Evolutionary conservation across 805 yeast species (phyloP), one percentile per base, ranked within the genome.

Genomic region (Wickerhamomyces alni): DNA sequence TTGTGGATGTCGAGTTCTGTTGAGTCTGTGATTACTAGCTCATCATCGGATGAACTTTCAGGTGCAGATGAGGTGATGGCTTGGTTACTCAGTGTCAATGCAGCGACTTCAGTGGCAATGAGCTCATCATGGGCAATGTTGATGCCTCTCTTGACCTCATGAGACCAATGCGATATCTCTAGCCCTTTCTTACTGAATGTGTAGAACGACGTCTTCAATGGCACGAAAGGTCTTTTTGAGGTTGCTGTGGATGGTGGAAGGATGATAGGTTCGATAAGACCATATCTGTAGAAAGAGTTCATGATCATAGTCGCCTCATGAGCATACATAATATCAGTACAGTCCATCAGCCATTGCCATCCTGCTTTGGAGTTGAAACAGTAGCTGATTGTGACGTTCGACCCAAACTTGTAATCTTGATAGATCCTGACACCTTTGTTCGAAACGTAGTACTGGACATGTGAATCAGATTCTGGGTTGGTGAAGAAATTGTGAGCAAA

Each of bases 321-420:
- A 0, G 61, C 54, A 37, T 69, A 69, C 47, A 79, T 57, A 1
- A 81, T 66, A 52, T 86, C 93, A 1, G 96, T 84, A 54, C 96
- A 88, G 46, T 91, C 98, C 76, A 82, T 70, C 7, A 91, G 53
- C 95, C 96, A 91, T 53, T 88, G 96, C 60, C 80, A 72, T 0
- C 82, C 65, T 0, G 93, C 82, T 50, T 83, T 83, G 0, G 96
- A 94, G 2, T 84, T 72, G 45, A 86, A 70, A 39, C 78, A 72
- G 48, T 69, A 70, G n/a, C 67, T 62, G 2, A 70, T 52, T 2
- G 24, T 44, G 2, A 50, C 11, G 11, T 28, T 41, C 1, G 52
- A 40, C 10, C 58, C 60, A 43, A 72, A 69, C 6, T 51, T 48
- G 41, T 67, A 69, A 34, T 72, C 54, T 32, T 66, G 55, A 47